These are phyloP conservation scores for Radiomyces spectabilis DNA, from an alignment of 192 early-diverging fungal genomes.

Conservation along the genomic window DNA sequence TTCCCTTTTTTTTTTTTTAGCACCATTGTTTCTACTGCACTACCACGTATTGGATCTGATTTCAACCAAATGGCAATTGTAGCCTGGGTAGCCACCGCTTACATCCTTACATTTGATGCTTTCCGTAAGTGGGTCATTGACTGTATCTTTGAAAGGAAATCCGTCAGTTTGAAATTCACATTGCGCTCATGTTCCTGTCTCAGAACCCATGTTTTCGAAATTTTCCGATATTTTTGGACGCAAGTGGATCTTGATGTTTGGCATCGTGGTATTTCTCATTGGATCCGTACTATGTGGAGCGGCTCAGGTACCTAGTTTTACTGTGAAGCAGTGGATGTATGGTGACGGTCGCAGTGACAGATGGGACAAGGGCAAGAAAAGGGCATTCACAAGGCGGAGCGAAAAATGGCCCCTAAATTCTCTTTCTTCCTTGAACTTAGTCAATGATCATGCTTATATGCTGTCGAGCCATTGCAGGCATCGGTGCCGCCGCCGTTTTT, in stretches of 20 bases:
- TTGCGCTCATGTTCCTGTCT: no score
- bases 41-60: slow-evolving; percentile 64
- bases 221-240: slow-evolving; percentile 83
- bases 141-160: no score
- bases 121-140: slow-evolving; percentile 22
- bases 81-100: slow-evolving; percentile 77
- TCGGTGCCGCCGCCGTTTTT: slow-evolving; percentile 55
- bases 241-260: slow-evolving; percentile 67
- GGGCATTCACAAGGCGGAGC: not conserved
- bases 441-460: slow-evolving; percentile 47
- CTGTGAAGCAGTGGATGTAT: not conserved
- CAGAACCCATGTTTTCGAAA: slow-evolving; percentile 59
- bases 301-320: slow-evolving; percentile 32
- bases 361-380: not conserved
- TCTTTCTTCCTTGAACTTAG: slow-evolving; percentile 1
- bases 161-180: no score
- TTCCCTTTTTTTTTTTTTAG: slow-evolving; percentile 14
- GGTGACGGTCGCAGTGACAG: not conserved
- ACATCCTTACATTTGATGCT: slow-evolving; percentile 42
- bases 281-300: slow-evolving; percentile 82
- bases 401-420: not conserved
- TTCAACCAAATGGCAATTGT: slow-evolving; percentile 57
- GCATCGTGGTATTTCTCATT: slow-evolving; percentile 68
- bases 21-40: slow-evolving; percentile 79
- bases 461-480: slow-evolving; percentile 55